These are phyloP conservation scores for Xylariales sp. DNA, from an alignment of 2,329 filamentous ascomycete genomes.

Conservation along the genomic window DNA sequence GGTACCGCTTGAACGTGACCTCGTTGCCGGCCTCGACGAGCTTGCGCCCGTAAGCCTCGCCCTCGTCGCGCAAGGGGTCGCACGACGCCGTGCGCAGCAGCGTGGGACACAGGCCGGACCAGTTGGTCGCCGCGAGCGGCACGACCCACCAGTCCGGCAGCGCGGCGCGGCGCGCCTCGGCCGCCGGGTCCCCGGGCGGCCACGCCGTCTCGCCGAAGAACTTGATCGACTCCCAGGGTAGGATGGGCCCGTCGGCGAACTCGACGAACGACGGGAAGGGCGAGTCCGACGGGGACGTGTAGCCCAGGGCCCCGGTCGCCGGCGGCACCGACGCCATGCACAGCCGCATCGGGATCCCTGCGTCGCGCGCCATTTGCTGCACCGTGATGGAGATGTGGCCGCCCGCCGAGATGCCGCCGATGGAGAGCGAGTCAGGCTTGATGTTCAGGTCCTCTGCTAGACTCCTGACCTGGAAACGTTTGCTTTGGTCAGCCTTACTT, in stretches of 20 bases:
- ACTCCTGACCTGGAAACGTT: constrained; percentile 17
- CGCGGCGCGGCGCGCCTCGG: constrained; percentile 16
- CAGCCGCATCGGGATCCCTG: constrained; percentile 27
- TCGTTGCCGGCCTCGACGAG: constrained; percentile 38
- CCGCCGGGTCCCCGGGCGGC: constrained; percentile 20
- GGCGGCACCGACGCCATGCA: constrained; percentile 28
- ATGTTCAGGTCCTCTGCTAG: constrained; percentile 22
- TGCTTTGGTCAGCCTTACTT: not conserved
- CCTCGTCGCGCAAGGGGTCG: constrained; percentile 44
- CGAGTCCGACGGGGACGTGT: constrained; percentile 27
- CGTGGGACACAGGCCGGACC: constrained; percentile 25
- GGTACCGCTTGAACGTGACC: constrained; percentile 40
- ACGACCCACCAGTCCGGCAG: constrained; percentile 30
- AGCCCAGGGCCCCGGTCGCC: constrained; percentile 18
- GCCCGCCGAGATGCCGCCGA: constrained; percentile 34
- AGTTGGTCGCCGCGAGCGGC: constrained; percentile 26
- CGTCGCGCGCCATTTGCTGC: constrained; percentile 32
- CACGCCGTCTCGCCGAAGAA: constrained; percentile 25
- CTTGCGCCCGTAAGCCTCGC: constrained; percentile 39
- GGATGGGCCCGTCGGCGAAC: constrained; percentile 26
- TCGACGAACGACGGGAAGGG: constrained; percentile 29
- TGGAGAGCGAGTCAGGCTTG: constrained; percentile 26
- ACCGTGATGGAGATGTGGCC: constrained; percentile 28
- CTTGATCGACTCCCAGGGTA: constrained; percentile 28
- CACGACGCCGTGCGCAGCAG: constrained; percentile 27